phyloP scores from a whole-genome alignment of 2,329 filamentous ascomycete species.

The Rosellinia necatrix region DNA sequence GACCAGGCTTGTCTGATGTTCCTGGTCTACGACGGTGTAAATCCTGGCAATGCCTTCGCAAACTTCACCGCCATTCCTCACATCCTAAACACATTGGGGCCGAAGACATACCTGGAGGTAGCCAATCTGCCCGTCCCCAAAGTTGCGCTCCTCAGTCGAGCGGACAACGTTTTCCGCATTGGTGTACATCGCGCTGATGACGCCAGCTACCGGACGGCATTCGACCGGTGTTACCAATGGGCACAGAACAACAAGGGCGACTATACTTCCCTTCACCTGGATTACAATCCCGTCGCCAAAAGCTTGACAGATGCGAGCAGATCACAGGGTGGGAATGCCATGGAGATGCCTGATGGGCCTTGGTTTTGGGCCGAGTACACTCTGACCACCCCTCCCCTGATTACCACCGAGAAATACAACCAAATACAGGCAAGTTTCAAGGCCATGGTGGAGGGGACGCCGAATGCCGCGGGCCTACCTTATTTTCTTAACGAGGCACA shows the following conservation, averaged over 20 bases:
- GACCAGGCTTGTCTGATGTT: slow-evolving; percentile 23
- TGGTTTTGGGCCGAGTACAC: slow-evolving; percentile 28
- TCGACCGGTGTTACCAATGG: slow-evolving; percentile 15
- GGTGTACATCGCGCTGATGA: slow-evolving; percentile 22
- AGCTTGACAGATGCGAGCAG: slow-evolving; percentile 22
- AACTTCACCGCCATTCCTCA: slow-evolving; percentile 19
- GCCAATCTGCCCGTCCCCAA: slow-evolving; percentile 16
- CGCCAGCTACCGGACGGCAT: slow-evolving; percentile 15
- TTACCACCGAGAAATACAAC: slow-evolving; percentile 8
- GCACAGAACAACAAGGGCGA: slow-evolving; percentile 18
- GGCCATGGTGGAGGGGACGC: slow-evolving; percentile 19
- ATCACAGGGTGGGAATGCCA: slow-evolving; percentile 19
- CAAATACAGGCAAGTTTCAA: slow-evolving; percentile 20
- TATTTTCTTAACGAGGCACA: slow-evolving; percentile 22
- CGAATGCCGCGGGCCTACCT: slow-evolving; percentile 16
- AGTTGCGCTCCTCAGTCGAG: slow-evolving; percentile 13
- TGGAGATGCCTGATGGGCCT: slow-evolving; percentile 22
- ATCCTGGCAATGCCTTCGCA: slow-evolving; percentile 11
- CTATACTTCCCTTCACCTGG: slow-evolving; percentile 20
- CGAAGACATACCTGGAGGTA: slow-evolving; percentile 13
- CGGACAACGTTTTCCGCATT: slow-evolving; percentile 20
- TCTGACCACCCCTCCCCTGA: slow-evolving; percentile 11
- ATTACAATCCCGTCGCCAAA: slow-evolving; percentile 21
- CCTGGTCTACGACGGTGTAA: slow-evolving; percentile 19
- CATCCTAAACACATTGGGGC: slow-evolving; percentile 11